phyloP scores from a whole-genome alignment of 495 filamentous ascomycete species.

The Chaetomium cochliodes region DNA sequence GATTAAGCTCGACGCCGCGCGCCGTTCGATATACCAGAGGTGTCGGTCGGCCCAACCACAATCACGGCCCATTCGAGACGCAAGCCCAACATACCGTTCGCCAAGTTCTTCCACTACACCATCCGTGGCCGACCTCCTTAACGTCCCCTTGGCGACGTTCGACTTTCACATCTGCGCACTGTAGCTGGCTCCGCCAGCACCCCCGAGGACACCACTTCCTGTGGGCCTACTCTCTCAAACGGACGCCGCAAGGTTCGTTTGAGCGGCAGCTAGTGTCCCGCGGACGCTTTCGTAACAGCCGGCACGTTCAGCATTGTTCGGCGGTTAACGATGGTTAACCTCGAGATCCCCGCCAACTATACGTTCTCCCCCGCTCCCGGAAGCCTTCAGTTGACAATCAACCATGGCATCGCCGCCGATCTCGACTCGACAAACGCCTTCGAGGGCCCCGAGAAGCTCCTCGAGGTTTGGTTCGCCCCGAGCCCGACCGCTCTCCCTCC shows the following conservation, averaged over 20 bases:
- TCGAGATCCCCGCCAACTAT: constrained; percentile 73
- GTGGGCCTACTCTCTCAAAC: constrained; percentile 96
- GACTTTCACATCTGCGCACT: constrained; percentile 38
- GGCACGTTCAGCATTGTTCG: constrained; percentile 28
- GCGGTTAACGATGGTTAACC: constrained; percentile 72
- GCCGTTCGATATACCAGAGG: constrained; percentile 70
- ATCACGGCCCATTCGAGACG: constrained; percentile 59
- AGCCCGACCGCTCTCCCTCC: constrained; percentile 70
- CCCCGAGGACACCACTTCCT: constrained; percentile 51
- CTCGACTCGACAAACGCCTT: constrained; percentile 96
- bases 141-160: constrained; percentile 63
- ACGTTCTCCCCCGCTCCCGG: constrained; percentile 76
- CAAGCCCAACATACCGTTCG: constrained; percentile 80
- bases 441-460: constrained; percentile 96
- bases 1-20: constrained; percentile 14
- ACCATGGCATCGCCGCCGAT: constrained; percentile 90
- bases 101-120: constrained; percentile 75
- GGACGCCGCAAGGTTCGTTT: constrained; percentile 88
- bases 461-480: constrained; percentile 97
- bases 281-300: constrained; percentile 45
- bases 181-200: constrained; percentile 61
- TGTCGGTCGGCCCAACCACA: constrained; percentile 93
- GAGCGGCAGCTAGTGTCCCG: constrained; percentile 71
- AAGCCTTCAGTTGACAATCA: constrained; percentile 90
- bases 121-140: constrained; percentile 86